These are phyloP conservation scores for Aspergillus udagawae DNA, from an alignment of 2,329 filamentous ascomycete species.

Conservation along the genomic window DNA sequence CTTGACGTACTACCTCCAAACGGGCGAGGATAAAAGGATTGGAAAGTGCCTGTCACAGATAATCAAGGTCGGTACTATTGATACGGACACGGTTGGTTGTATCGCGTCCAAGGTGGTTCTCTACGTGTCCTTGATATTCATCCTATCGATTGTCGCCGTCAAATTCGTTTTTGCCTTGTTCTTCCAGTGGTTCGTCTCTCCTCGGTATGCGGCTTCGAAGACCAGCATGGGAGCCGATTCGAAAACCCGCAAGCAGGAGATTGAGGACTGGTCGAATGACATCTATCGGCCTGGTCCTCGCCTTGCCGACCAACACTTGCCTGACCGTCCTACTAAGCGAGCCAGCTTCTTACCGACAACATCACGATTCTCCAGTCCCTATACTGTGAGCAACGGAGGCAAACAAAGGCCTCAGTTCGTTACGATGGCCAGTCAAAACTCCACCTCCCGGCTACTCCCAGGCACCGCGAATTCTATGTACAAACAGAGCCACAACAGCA, in stretches of 20 bases:
- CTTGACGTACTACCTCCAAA: conserved; percentile 83
- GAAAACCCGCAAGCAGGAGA: conserved; percentile 84
- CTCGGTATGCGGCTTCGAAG: conserved; percentile 77
- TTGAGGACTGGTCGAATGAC: conserved; percentile 96
- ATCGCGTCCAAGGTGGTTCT: conserved; percentile 97
- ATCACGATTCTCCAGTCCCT: conserved; percentile 89
- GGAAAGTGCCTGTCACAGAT: conserved; percentile 88
- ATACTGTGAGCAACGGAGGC: conserved; percentile 65
- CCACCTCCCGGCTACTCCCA: conserved; percentile 67
- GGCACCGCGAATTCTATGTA: conserved; percentile 59
- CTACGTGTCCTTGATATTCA: conserved; percentile 88
- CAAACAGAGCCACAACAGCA: conserved; percentile 52
- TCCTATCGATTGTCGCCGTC: conserved; percentile 78
- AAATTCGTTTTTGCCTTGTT: conserved; percentile 86
- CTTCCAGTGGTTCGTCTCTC: conserved; percentile 95
- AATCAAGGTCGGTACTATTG: conserved; percentile 91
- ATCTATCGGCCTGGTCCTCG: conserved; percentile 90
- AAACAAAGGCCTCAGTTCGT: conserved; percentile 61
- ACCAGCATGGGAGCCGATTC: conserved; percentile 77
- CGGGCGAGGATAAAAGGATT: conserved; percentile 70
- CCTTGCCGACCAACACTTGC: conserved; percentile 68
- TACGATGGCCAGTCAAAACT: conserved; percentile 90
- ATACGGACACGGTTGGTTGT: conserved; percentile 93
- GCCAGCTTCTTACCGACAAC: conserved; percentile 88
- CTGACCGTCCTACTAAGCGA: conserved; percentile 73